Percentiles rank a stretch among this genome's conserved stretches.
Conservation (phyloP, 2,329 filamentous ascomycete species). For the Cyclaneusma minus region DNA sequence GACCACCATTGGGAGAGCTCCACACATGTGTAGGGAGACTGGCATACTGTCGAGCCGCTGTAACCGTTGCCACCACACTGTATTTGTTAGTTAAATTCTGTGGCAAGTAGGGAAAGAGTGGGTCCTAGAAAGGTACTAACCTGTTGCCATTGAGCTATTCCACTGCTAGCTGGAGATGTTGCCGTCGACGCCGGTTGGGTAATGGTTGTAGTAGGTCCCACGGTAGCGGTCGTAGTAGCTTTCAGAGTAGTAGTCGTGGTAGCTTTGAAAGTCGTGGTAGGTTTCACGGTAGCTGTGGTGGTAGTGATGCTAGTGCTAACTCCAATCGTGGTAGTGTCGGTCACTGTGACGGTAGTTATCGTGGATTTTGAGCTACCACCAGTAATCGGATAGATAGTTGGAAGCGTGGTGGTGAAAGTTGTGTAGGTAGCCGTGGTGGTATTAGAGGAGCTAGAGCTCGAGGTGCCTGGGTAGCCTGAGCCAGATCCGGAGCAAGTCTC, state of each 20-base stretch:
- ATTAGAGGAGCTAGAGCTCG: not conserved
- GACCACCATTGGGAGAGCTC: constrained; percentile 4
- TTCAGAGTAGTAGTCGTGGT: too few relatives aligned
- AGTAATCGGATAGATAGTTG: too few relatives aligned
- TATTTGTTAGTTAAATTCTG: constrained; percentile 1
- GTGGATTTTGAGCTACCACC: too few relatives aligned
- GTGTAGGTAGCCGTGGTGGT: constrained; percentile 1
- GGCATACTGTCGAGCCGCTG: constrained; percentile 1
- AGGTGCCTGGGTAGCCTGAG: not conserved
- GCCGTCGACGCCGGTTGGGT: too few relatives aligned
- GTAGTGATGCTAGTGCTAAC: too few relatives aligned
- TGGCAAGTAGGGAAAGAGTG: not conserved
- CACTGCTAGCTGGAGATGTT: too few relatives aligned
- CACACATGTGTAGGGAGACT: constrained; percentile 4
- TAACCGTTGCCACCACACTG: constrained; percentile 4
- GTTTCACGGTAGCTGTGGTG: too few relatives aligned
- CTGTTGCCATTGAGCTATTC: constrained; percentile 4
- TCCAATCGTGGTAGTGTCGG: too few relatives aligned
- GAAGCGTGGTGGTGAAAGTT: too few relatives aligned
- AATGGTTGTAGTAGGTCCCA: constrained; percentile 1
- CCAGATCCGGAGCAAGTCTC: constrained; percentile 11
- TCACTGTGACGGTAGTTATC: too few relatives aligned
- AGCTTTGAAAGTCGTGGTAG: too few relatives aligned
- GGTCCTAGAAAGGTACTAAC: constrained; percentile 2
- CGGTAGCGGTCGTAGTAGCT: constrained; percentile 3